Evolutionary conservation across 345 rosid species (phyloP).

Genomic region (Hibiscus mutabilis): DNA sequence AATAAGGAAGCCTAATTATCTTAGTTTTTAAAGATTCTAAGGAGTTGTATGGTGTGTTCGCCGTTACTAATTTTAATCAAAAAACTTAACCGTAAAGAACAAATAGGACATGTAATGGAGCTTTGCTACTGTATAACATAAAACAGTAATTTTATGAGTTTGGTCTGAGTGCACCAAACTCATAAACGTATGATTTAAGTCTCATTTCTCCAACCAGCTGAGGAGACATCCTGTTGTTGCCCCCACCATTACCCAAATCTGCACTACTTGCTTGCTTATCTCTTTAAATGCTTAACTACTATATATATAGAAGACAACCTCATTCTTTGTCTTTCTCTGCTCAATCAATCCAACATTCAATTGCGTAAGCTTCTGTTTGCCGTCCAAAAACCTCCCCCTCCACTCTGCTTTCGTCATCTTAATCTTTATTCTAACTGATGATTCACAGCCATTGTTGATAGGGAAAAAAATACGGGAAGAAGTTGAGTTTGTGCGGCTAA

Average conservation of each 20-base stretch:
- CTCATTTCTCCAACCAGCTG: background rate
- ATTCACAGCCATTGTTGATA: background rate
- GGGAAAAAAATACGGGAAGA: too few species aligned
- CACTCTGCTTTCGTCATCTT: background rate
- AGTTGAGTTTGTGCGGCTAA: too few species aligned
- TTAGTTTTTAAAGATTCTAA: too few species aligned
- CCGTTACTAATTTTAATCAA: too few species aligned
- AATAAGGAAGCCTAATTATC: too few species aligned
- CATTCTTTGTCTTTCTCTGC: background rate
- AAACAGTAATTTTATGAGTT: background rate
- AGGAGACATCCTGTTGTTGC: background rate
- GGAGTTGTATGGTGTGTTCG: too few species aligned
- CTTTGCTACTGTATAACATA: background rate
- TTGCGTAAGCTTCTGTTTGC: conserved; percentile 1
- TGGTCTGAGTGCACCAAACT: background rate
- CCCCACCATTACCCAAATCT: background rate
- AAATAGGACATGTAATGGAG: too few species aligned
- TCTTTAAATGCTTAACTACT: background rate
- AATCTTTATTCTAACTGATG: background rate
- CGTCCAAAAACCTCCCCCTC: background rate
- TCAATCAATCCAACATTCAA: background rate
- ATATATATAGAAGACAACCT: background rate
- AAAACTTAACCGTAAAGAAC: too few species aligned
- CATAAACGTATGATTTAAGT: background rate
- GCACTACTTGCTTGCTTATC: background rate